A percentile compares a stretch with the other conserved stretches of the same genome.
These are phyloP conservation scores for Lasiosphaeriaceae sp. DNA, from an alignment of 495 filamentous ascomycete species.

Conservation along the genomic window DNA sequence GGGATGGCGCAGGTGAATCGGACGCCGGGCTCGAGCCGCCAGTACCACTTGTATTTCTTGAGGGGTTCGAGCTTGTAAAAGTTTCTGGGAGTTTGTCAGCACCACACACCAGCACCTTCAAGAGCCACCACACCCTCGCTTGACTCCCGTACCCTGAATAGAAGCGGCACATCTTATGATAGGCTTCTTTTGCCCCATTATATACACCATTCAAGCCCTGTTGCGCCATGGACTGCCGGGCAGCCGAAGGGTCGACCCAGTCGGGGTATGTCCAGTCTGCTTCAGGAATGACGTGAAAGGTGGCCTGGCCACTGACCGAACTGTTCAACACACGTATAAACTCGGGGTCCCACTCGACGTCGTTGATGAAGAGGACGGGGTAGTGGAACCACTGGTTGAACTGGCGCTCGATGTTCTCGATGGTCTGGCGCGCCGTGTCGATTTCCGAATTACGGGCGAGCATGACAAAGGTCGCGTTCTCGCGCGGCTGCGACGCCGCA, in stretches of 20 bases:
- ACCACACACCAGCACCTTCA: too few relatives aligned
- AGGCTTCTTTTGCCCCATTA: constrained; percentile 96
- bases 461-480: constrained; percentile 90
- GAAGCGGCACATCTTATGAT: constrained; percentile 95
- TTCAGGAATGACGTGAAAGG: constrained; percentile 68
- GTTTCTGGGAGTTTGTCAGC: constrained; percentile 41
- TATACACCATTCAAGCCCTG: constrained; percentile 86
- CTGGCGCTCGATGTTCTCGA: constrained; percentile 89
- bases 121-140: too few relatives aligned
- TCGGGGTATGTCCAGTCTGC: constrained; percentile 86
- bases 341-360: constrained; percentile 76
- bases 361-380: constrained; percentile 93
- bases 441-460: constrained; percentile 88
- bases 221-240: constrained; percentile 75
- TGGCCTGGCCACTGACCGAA: constrained; percentile 76
- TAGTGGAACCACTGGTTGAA: constrained; percentile 98
- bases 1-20: constrained; percentile 48
- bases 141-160: constrained; percentile 62
- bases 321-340: constrained; percentile 81
- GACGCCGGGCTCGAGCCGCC: constrained; percentile 49
- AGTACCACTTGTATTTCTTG: constrained; percentile 47
- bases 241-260: constrained; percentile 75
- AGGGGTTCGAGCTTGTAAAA: constrained; percentile 41
- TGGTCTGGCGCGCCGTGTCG: constrained; percentile 78
- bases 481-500: constrained; percentile 56